phyloP scores from a whole-genome alignment of 2,329 filamentous ascomycete genomes.

The Geoglossum cookeanum region DNA sequence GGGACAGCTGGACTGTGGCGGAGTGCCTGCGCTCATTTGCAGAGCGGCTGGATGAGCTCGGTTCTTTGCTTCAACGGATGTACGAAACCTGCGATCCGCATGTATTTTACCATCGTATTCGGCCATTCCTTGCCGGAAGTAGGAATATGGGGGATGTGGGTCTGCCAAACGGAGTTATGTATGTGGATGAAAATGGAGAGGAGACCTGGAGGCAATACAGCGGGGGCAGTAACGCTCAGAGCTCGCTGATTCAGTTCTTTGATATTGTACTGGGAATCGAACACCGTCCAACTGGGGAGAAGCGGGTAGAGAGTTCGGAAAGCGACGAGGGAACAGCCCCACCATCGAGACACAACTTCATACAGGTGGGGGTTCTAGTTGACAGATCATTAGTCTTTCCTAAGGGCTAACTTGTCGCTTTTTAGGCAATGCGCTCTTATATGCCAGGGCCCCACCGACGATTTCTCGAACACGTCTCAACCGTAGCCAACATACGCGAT shows the following conservation, averaged over 20 bases:
- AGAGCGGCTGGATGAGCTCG: conserved; percentile 73
- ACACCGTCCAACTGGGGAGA: conserved; percentile 74
- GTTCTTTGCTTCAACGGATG: conserved; percentile 63
- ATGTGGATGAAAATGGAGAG: conserved; percentile 56
- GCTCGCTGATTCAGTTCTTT: conserved; percentile 93
- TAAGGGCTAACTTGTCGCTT: not conserved
- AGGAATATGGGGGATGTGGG: conserved; percentile 97
- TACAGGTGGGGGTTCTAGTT: conserved; percentile 28
- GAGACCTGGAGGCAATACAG: conserved; percentile 65
- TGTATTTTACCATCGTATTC: conserved; percentile 87
- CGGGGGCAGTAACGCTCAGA: conserved; percentile 92
- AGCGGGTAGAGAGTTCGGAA: conserved; percentile 27
- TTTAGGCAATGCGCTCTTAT: conserved; percentile 76
- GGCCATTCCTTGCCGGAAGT: conserved; percentile 87
- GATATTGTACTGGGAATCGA: conserved; percentile 79
- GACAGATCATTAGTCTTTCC: not conserved
- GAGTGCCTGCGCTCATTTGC: conserved; percentile 65
- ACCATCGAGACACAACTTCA: conserved; percentile 62
- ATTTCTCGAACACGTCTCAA: conserved; percentile 64
- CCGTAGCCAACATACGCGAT: conserved; percentile 69
- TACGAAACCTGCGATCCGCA: conserved; percentile 89
- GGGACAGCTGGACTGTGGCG: conserved; percentile 52
- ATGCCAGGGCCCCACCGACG: conserved; percentile 88
- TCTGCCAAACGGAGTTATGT: conserved; percentile 68
- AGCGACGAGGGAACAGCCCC: conserved; percentile 29